These are phyloP conservation scores for Prunus mongolica DNA, from an alignment of 306 rosid species.

Conservation along the genomic window DNA sequence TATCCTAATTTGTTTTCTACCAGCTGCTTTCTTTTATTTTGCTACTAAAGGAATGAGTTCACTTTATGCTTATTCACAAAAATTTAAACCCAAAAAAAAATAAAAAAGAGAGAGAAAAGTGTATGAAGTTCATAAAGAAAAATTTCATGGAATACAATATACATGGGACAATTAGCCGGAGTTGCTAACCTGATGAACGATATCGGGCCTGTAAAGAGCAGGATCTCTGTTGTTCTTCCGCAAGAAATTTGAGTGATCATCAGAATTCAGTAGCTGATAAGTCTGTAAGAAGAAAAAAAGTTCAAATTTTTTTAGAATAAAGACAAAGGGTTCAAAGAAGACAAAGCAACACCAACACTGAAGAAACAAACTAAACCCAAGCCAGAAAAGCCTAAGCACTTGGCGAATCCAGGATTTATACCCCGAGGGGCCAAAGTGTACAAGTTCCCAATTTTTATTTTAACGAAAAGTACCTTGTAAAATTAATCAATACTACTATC, in stretches of 20 bases:
- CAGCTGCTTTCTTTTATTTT: too few relatives aligned
- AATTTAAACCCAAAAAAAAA: neutral
- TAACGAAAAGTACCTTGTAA: too few relatives aligned
- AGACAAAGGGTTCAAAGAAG: neutral
- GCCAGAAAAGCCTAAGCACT: neutral
- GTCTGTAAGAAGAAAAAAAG: constrained; percentile 33
- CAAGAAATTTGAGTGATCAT: constrained; percentile 68
- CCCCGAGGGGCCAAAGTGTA: too few relatives aligned
- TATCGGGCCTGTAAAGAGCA: constrained; percentile 79
- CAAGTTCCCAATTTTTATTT: too few relatives aligned
- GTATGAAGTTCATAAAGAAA: neutral
- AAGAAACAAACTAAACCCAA: neutral
- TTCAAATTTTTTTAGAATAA: neutral
- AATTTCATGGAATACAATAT: neutral
- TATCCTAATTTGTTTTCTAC: neutral
- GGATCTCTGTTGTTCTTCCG: constrained; percentile 63
- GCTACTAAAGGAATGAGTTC: neutral
- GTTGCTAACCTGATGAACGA: constrained; percentile 67
- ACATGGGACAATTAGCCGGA: neutral
- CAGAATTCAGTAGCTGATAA: constrained; percentile 77
- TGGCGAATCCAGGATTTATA: too few relatives aligned
- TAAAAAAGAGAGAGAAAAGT: neutral
- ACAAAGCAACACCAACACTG: neutral
- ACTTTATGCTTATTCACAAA: neutral
- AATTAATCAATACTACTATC: too few relatives aligned